Evolutionary conservation across 768 basidiomycete species (phyloP), one percentile per base, ranked within the genome.

Genomic region (Phallus indusiatus): DNA sequence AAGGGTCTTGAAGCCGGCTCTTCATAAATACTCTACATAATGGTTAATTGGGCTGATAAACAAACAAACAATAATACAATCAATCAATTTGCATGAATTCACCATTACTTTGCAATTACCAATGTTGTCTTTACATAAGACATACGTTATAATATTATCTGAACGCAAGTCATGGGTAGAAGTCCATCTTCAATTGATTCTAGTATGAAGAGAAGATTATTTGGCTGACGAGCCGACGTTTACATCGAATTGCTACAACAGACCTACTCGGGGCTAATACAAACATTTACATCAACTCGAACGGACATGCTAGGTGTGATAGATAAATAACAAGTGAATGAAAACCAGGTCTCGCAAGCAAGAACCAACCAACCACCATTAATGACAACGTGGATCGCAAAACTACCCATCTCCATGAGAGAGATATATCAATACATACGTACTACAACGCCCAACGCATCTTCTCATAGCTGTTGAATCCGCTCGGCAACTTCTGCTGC

Each of bases 401-500:
- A 28, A 28, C 28, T 28, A 2, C 28, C 28, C n/a, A n/a, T n/a
- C n/a, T n/a, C n/a, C n/a, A n/a, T n/a, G n/a, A n/a, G n/a, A n/a
- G n/a, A n/a, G 7, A 28, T 2, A 28, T 42, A 42, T 42, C 42
- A 14, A 14, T n/a, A 12, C 42, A 14, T 14, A 42, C 42, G 9
- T 10, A n/a, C n/a, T n/a, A n/a, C n/a, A n/a, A n/a, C n/a, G 42
- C 12, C 3, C 42, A 42, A 42, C 12, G 14, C n/a, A 42, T 2
- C 4, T n/a, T 12, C 4, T 64, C 59, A 68, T 12, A 69, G 56
- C 54, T 66, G 65, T 65, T 74, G 71, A 12, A 76, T 76, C 62
- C 66, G 62, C 59, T 61, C 65, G 42, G 72, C 61, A 12, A 68
- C 68, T 62, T 71, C 70, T 24, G 61, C 67, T 8, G 82, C 79